Conservation (phyloP, 2,329 filamentous ascomycete genomes). For the Ilyonectria robusta region DNA sequence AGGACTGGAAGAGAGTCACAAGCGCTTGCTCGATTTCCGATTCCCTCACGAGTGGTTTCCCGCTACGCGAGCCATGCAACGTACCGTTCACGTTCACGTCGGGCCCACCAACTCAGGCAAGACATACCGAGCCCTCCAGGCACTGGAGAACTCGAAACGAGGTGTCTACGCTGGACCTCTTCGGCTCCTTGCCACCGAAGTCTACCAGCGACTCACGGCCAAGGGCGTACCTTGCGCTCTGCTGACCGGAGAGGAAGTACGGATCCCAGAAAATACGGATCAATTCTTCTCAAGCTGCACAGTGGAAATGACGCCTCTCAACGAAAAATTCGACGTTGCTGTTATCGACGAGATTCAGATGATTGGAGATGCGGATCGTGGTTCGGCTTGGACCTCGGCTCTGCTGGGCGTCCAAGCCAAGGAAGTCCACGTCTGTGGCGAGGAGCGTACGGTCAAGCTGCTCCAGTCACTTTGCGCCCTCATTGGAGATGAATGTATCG, state of each 20-base stretch:
- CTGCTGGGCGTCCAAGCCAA: slow-evolving; percentile 88
- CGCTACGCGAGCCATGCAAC: slow-evolving; percentile 81
- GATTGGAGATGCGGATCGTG: slow-evolving; percentile 84
- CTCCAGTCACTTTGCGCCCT: slow-evolving; percentile 83
- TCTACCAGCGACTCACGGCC: slow-evolving; percentile 88
- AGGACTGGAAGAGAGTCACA: slow-evolving; percentile 71
- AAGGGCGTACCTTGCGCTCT: slow-evolving; percentile 84
- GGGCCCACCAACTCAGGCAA: slow-evolving; percentile 98
- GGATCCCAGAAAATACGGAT: slow-evolving; percentile 72
- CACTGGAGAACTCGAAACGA: slow-evolving; percentile 79
- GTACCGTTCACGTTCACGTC: slow-evolving; percentile 92
- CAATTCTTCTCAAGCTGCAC: slow-evolving; percentile 85
- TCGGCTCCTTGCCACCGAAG: slow-evolving; percentile 90
- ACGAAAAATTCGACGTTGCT: slow-evolving; percentile 80
- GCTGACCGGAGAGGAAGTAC: slow-evolving; percentile 91
- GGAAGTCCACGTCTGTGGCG: slow-evolving; percentile 94
- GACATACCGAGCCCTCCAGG: slow-evolving; percentile 93
- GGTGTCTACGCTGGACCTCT: slow-evolving; percentile 95
- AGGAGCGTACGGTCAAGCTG: slow-evolving; percentile 84
- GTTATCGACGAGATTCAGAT: slow-evolving; percentile 99
- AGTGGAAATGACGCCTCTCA: slow-evolving; percentile 85
- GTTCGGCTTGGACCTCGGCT: slow-evolving; percentile 95
- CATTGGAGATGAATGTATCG: slow-evolving; percentile 84
- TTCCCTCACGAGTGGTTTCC: slow-evolving; percentile 95
- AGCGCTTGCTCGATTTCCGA: slow-evolving; percentile 83